Evolutionary conservation across 2,329 filamentous ascomycete genomes (phyloP), one percentile per base, ranked within the genome.

Genomic region (Fragosphaeria purpurea): DNA sequence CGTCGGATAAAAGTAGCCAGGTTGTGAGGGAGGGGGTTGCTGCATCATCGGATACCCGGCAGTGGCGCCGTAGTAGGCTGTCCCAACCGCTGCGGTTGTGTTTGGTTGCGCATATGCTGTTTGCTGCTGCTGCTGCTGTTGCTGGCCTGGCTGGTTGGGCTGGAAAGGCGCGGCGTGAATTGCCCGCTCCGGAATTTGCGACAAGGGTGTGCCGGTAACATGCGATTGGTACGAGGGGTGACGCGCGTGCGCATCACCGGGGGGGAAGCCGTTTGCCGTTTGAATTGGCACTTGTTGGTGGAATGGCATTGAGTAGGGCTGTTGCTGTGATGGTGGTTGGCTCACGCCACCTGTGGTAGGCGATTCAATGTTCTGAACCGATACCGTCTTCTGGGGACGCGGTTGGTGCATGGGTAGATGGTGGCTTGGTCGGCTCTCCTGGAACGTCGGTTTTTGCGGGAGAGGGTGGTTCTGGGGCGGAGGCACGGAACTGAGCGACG

Each of bases 121-220:
- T 22, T 22, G 22, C 22, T 22, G 22, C 22, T 22, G 22, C 22
- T 22, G 22, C 8, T 44, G 32, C 10, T 37, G 9, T 5, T 74
- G 44, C 33, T 54, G 54, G 10, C 43, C 43, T 1, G 47, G 37
- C 33, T 40, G 71, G 55, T 81, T 83, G 34, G 87, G 87, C 59
- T 95, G 90, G 72, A 95, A 97, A 0, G 88, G 83, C 49, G 86
- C 85, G 33, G 89, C 91, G 60, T 96, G 89, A 47, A 95, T 89
- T 7, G 89, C 88, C 50, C 90, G 82, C 67, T 96, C 91, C 2
- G 90, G 90, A 55, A 96, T 95, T 60, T 95, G 89, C 30, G 89
- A 91, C 37, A 95, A 72, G 0, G 90, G 89, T 1, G 90, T 94
- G 22, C 85, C 85, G 5, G 79, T 82, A 3, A 85, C 83, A 50